A percentile compares a stretch with the other conserved stretches of the same genome.
Evolutionary conservation across 2,329 filamentous ascomycete species (phyloP).

Genomic region (Microcyclosporella mali): DNA sequence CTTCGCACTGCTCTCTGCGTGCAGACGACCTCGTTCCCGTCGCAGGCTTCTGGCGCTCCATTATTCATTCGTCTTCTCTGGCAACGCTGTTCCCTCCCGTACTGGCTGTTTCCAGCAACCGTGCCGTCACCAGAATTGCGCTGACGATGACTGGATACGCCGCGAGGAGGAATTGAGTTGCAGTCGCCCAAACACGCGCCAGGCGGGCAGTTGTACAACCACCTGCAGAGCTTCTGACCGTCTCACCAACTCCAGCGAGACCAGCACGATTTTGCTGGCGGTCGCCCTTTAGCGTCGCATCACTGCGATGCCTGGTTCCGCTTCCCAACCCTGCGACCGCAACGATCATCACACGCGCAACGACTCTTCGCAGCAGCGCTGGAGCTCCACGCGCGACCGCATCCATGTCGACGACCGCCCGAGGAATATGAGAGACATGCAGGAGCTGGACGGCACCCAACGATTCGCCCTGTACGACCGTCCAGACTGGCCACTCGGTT

Average conservation of each 20-base stretch:
- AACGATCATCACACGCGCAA: constrained; percentile 11
- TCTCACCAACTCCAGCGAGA: constrained; percentile 5
- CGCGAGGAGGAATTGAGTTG: no score
- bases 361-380: constrained; percentile 21
- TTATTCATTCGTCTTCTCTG: no score
- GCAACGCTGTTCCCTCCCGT: no score
- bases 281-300: constrained; percentile 8
- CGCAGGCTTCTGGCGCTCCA: no score
- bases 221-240: constrained; percentile 9
- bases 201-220: no score
- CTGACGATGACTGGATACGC: no score
- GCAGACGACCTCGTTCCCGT: no score
- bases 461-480: constrained; percentile 21
- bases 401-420: constrained; percentile 26
- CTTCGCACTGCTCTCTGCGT: no score
- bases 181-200: no score
- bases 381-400: constrained; percentile 25
- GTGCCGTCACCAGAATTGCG: no score
- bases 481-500: constrained; percentile 25
- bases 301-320: constrained; percentile 26
- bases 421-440: constrained; percentile 20
- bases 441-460: constrained; percentile 26
- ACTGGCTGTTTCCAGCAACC: no score
- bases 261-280: constrained; percentile 7
- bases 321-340: constrained; percentile 20